phyloP scores from a whole-genome alignment of 495 filamentous ascomycete genomes.

The Podospora anserina region DNA sequence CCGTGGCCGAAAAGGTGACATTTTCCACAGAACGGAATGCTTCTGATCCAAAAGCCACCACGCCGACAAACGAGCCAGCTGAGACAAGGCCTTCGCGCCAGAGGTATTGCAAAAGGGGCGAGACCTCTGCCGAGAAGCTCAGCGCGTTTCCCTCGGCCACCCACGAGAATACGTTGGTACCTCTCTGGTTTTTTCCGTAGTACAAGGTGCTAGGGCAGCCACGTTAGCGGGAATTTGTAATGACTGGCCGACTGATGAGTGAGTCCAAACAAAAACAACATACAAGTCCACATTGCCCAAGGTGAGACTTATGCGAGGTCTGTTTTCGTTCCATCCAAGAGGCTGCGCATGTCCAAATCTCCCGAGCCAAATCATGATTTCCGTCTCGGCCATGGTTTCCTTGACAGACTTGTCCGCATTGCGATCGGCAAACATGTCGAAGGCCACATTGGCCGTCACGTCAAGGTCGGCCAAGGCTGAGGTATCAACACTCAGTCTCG shows the following conservation, averaged over 20 bases:
- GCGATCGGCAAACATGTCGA: slow-evolving; percentile 34
- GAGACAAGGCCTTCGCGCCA: slow-evolving; percentile 31
- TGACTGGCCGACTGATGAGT: not conserved
- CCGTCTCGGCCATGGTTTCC: slow-evolving; percentile 29
- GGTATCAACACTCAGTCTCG: slow-evolving; percentile 19
- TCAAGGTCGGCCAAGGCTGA: slow-evolving; percentile 19
- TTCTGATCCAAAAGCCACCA: slow-evolving; percentile 30
- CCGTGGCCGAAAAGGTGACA: slow-evolving; percentile 30
- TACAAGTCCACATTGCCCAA: slow-evolving; percentile 26
- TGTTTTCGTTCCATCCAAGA: slow-evolving; percentile 20
- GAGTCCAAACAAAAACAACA: slow-evolving; percentile 2
- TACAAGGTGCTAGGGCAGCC: slow-evolving; percentile 23
- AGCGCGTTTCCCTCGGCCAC: slow-evolving; percentile 20
- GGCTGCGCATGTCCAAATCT: slow-evolving; percentile 25
- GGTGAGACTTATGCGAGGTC: slow-evolving; percentile 12
- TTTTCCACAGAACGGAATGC: slow-evolving; percentile 27
- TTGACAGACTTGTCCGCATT: slow-evolving; percentile 16
- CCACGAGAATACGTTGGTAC: slow-evolving; percentile 31
- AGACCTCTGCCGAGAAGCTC: slow-evolving; percentile 28
- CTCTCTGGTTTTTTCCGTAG: slow-evolving; percentile 28
- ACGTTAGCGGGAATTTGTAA: not conserved
- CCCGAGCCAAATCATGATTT: slow-evolving; percentile 36
- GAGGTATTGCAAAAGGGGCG: slow-evolving; percentile 30
- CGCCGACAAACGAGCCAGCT: slow-evolving; percentile 21
- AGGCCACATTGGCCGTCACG: slow-evolving; percentile 31